Conservation (phyloP, 176 grass and related monocot genomes). For the Metroxylon sagu region DNA sequence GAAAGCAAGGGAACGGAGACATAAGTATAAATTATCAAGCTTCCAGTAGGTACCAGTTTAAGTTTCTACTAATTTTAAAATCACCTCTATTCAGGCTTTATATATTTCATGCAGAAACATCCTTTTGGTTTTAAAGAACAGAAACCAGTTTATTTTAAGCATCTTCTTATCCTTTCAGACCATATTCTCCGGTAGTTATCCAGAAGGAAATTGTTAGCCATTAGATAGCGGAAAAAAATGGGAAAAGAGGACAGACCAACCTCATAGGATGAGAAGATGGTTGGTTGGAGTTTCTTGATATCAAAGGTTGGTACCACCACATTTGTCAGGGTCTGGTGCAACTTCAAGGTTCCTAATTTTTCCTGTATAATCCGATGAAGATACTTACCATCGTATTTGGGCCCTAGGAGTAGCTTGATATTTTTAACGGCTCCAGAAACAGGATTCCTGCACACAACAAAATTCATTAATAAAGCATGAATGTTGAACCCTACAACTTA, state of each 20-base stretch:
- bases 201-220: neutral
- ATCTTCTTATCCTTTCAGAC: neutral
- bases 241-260: neutral
- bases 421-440: neutral
- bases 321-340: neutral
- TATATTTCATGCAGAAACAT: no score
- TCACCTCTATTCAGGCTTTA: no score
- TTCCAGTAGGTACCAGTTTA: no score
- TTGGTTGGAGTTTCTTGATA: neutral
- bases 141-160: no score
- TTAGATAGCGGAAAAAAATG: neutral
- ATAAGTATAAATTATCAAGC: no score
- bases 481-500: no score
- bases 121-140: no score
- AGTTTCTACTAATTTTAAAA: no score
- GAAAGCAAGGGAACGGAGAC: no score
- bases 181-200: neutral
- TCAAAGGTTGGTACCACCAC: neutral
- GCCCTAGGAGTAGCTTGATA: neutral
- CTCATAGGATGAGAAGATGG: constrained; percentile 1
- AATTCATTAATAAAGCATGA: no score
- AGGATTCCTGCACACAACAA: no score
- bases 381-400: neutral
- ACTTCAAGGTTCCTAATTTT: neutral
- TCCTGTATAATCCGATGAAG: neutral